Conservation (phyloP, 306 rosid species). For the Fagus sylvatica region DNA sequence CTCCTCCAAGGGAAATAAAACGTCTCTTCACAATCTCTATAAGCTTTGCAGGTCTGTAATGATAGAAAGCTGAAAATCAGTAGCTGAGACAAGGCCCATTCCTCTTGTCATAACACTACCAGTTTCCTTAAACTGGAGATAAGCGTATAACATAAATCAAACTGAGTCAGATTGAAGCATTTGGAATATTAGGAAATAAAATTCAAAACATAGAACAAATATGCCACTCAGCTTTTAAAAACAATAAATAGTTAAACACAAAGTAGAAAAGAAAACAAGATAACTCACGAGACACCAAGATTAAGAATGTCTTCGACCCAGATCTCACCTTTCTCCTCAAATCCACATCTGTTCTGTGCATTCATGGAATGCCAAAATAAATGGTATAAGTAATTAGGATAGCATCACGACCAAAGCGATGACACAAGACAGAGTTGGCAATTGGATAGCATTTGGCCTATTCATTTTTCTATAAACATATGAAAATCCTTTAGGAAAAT, state of each 20-base stretch:
- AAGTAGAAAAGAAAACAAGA: constrained; percentile 9
- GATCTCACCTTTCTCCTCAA: constrained; percentile 84
- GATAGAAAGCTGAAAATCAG: constrained; percentile 14
- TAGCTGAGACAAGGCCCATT: constrained; percentile 19
- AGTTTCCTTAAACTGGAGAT: neutral
- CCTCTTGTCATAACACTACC: neutral
- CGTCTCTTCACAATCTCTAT: constrained; percentile 80
- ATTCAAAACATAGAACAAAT: neutral
- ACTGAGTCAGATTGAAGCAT: constrained; percentile 1
- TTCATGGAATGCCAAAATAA: constrained; percentile 23
- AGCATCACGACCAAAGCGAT: constrained; percentile 12
- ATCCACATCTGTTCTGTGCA: constrained; percentile 94
- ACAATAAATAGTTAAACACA: neutral
- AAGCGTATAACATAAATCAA: neutral
- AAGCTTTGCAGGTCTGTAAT: constrained; percentile 73
- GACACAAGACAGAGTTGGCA: constrained; percentile 11
- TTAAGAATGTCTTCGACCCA: constrained; percentile 93
- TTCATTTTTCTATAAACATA: neutral
- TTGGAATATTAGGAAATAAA: neutral
- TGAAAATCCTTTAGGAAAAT: neutral
- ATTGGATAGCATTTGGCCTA: neutral
- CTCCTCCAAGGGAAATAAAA: constrained; percentile 79
- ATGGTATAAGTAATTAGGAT: constrained; percentile 17
- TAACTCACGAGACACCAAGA: constrained; percentile 92
- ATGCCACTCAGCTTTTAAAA: neutral